Conservation (phyloP, 306 rosid species). For the Delonix regia region DNA sequence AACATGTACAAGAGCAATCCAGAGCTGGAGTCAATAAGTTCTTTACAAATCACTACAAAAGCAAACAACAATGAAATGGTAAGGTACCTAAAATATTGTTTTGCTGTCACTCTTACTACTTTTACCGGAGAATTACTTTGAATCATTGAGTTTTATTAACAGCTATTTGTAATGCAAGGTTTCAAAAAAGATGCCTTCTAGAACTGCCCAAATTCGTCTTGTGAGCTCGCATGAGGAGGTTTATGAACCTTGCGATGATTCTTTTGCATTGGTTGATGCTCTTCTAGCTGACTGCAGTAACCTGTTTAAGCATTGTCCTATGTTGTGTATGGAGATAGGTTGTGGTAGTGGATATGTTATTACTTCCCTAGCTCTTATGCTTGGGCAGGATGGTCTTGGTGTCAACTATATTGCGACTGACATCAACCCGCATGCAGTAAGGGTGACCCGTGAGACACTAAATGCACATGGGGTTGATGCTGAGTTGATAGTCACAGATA, state of each 20-base stretch:
- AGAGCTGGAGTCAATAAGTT: conserved; percentile 26
- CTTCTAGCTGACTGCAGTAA: conserved; percentile 77
- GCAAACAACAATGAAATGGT: conserved; percentile 39
- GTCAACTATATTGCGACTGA: conserved; percentile 84
- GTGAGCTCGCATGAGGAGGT: conserved; percentile 87
- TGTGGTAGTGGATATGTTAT: conserved; percentile 96
- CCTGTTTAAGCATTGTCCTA: conserved; percentile 69
- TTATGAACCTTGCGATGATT: conserved; percentile 96
- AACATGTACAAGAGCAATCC: conserved; percentile 29
- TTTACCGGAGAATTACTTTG: conserved; percentile 5
- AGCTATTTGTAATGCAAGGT: conserved; percentile 43
- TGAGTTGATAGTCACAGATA: conserved; percentile 73
- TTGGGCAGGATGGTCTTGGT: conserved; percentile 59
- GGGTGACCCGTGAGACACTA: conserved; percentile 69
- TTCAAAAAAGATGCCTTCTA: conserved; percentile 48
- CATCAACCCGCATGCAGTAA: conserved; percentile 75
- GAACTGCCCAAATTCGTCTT: conserved; percentile 82
- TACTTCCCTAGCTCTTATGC: conserved; percentile 91
- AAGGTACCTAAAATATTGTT: conserved; percentile 4
- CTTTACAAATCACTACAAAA: conserved; percentile 6
- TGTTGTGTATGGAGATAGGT: conserved; percentile 85
- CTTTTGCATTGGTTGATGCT: conserved; percentile 94
- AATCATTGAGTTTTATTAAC: conserved; percentile 20
- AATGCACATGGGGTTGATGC: conserved; percentile 89
- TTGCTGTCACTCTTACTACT: conserved; percentile 21